These are phyloP conservation scores for Stramenopiles sp. DNA, from an alignment of 352 stramenopile genomes.

Conservation along the genomic window DNA sequence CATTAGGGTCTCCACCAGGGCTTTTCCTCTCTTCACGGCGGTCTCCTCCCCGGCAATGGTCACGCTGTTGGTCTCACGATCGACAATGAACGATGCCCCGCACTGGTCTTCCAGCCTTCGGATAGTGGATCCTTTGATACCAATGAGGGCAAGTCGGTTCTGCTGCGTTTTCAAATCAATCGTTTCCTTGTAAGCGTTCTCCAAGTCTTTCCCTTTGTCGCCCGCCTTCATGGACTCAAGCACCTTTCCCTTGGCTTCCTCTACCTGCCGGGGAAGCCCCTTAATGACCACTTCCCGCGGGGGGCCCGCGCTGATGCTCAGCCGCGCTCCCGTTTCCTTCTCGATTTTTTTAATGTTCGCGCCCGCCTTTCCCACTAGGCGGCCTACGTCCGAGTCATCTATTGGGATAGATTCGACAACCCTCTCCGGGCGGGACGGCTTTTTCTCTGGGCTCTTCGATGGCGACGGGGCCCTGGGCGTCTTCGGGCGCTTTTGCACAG, in stretches of 20 bases:
- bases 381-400: neutral
- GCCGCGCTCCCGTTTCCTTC: neutral
- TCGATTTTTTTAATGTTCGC: neutral
- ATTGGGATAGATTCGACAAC: neutral
- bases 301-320: neutral
- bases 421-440: neutral
- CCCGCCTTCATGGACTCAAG: neutral
- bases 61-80: neutral
- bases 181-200: neutral
- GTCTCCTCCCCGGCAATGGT: neutral
- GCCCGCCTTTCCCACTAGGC: neutral
- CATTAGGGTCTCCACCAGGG: neutral
- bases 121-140: neutral
- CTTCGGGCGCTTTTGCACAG: neutral
- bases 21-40: neutral
- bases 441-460: neutral
- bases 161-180: constrained; percentile 1
- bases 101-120: neutral
- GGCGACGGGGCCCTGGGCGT: neutral
- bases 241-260: neutral
- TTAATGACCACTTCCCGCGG: neutral
- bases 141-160: neutral
- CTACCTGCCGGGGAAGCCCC: neutral
- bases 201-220: neutral
- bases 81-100: neutral